Evolutionary conservation across 805 yeast species (phyloP), one percentile per base, ranked within the genome.

Genomic region (Ogataea henricii): DNA sequence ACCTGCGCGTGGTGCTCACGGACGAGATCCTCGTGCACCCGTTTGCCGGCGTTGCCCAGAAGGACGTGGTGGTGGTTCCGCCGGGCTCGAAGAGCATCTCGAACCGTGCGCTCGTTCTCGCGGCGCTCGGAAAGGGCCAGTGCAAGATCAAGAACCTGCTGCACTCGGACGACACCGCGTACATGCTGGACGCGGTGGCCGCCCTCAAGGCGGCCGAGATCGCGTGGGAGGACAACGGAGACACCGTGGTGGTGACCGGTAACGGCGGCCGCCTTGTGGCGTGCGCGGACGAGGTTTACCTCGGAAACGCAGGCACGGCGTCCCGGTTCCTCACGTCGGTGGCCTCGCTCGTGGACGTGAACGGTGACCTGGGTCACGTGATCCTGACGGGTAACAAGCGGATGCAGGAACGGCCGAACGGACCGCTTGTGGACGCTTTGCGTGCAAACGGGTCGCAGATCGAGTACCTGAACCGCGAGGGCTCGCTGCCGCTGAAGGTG

Each of bases 301-400:
- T 94, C 53, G 99, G 99, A 48, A 94, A 94, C 63, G 98, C 99
- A 1, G 99, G 99, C 56, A 94, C 99, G 37, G 98, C 99, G 3
- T 88, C 97, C 5, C 79, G 99, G 61, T 94, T 94, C 67, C 77
- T 94, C 63, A 88, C 97, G 2, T 81, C 97, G 2, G 92, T 94
- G 23, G 96, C 96, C 16, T 79, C 96, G n/a, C 73, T 91, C 51
- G 96, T 87, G 4, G 73, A 78, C 17, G 72, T 82, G 23, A 61
- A 76, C 13, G 61, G 65, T 2, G 64, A 58, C 4, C 45, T 62
- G 3, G 71, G 76, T 27, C 62, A 72, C 49, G 82, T 90, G 23
- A 71, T 82, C 6, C 75, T 94, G 53, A 94, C 98, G 1, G 99
- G 99, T 57, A 94, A 94, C 68, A 85, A 88, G 42, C 81, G 99